These are phyloP conservation scores for Ichthyophonus hoferi DNA, from an alignment of 208 protist genomes.

Conservation along the genomic window DNA sequence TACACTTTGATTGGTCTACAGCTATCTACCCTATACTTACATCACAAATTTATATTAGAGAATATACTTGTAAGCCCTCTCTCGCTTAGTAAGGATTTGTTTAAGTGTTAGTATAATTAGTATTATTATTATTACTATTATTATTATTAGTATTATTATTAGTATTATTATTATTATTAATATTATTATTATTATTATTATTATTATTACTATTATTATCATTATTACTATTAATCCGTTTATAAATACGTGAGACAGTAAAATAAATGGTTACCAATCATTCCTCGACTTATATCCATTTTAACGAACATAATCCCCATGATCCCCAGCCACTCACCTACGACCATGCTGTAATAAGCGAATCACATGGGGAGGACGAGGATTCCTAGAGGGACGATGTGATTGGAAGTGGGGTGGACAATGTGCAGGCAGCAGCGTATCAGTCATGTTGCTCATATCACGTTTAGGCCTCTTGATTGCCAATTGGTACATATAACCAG, in stretches of 20 bases:
- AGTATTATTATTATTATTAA: too few relatives aligned
- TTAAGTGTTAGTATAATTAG: too few relatives aligned
- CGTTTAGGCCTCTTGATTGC: background rate
- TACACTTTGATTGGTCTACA: background rate
- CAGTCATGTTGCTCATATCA: background rate
- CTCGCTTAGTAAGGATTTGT: too few relatives aligned
- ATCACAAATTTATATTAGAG: background rate
- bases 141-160: too few relatives aligned
- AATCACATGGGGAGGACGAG: background rate
- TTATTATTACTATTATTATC: too few relatives aligned
- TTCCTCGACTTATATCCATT: background rate
- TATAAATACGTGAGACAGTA: background rate
- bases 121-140: too few relatives aligned
- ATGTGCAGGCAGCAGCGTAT: background rate
- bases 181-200: too few relatives aligned
- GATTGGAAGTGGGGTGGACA: background rate
- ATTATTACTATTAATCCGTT: too few relatives aligned
- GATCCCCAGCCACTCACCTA: background rate
- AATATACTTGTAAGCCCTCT: background rate
- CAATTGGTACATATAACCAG: background rate
- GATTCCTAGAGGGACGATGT: background rate
- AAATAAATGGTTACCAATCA: background rate
- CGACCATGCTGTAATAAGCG: background rate
- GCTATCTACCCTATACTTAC: background rate
- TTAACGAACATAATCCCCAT: background rate